Evolutionary conservation across 305 asterid genomes (phyloP).

Genomic region (Fraxinus sp.): DNA sequence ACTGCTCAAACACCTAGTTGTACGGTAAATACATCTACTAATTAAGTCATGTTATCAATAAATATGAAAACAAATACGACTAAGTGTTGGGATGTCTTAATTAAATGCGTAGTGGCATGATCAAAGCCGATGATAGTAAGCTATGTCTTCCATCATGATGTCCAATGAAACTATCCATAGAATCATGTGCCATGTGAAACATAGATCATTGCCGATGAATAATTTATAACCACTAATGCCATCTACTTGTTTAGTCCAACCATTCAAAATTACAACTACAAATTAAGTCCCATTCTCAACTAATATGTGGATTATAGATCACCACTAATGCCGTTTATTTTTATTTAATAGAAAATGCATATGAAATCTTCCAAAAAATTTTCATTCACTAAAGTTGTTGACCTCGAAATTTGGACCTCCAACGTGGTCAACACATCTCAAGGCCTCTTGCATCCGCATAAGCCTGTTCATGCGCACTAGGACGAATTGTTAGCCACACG

Average conservation of each 20-base stretch:
- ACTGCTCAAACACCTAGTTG: neutral
- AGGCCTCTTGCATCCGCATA: too few species aligned
- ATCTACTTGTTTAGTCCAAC: too few species aligned
- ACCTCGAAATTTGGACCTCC: too few species aligned
- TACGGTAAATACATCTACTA: neutral
- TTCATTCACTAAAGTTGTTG: too few species aligned
- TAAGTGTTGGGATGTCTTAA: neutral
- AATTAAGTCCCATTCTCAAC: neutral
- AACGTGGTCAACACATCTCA: too few species aligned
- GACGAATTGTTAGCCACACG: too few species aligned
- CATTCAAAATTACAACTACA: neutral
- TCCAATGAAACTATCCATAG: conserved; percentile 19
- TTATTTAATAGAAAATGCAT: too few species aligned
- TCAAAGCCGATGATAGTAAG: conserved; percentile 13
- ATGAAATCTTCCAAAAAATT: too few species aligned
- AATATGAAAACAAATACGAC: neutral
- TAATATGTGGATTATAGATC: too few species aligned
- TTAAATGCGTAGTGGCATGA: conserved; percentile 9
- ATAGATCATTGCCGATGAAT: neutral
- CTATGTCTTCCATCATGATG: conserved; percentile 20
- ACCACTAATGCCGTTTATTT: too few species aligned
- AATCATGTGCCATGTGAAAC: neutral
- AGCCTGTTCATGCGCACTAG: too few species aligned
- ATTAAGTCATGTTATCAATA: neutral
- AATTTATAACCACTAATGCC: neutral